phyloP scores from a whole-genome alignment of 345 rosid species.

The Alliaria petiolata region DNA sequence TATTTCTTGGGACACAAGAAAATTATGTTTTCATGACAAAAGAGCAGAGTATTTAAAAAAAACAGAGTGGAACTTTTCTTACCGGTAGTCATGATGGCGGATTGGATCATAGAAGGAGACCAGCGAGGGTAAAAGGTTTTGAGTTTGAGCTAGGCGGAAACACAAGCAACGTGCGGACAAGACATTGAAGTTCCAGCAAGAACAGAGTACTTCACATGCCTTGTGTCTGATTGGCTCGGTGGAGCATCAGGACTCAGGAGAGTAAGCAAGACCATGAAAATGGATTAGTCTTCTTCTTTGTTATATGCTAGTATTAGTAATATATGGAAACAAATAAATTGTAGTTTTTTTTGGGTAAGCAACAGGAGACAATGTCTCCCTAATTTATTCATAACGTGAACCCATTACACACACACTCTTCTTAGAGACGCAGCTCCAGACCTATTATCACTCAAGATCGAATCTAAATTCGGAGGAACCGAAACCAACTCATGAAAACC shows the following conservation, averaged over 20 bases:
- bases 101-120: slow-evolving; percentile 51
- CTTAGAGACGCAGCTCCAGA: too few relatives aligned
- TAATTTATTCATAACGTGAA: too few relatives aligned
- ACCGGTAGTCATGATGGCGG: slow-evolving; percentile 52
- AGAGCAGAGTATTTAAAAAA: not conserved
- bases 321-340: too few relatives aligned
- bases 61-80: not conserved
- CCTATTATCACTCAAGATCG: too few relatives aligned
- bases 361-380: too few relatives aligned
- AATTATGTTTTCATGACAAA: not conserved
- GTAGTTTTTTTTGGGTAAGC: too few relatives aligned
- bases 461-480: too few relatives aligned
- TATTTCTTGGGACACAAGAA: slow-evolving; percentile 2
- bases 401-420: too few relatives aligned
- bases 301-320: too few relatives aligned
- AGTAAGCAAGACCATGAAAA: slow-evolving; percentile 31
- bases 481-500: too few relatives aligned
- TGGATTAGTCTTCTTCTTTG: too few relatives aligned
- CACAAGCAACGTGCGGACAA: slow-evolving; percentile 42
- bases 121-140: slow-evolving; percentile 47
- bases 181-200: slow-evolving; percentile 46
- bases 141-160: slow-evolving; percentile 42
- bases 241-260: slow-evolving; percentile 20
- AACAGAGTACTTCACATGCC: slow-evolving; percentile 26
- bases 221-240: slow-evolving; percentile 13